phyloP scores from a whole-genome alignment of 495 filamentous ascomycete genomes.

The Trypethelium eluteriae region DNA sequence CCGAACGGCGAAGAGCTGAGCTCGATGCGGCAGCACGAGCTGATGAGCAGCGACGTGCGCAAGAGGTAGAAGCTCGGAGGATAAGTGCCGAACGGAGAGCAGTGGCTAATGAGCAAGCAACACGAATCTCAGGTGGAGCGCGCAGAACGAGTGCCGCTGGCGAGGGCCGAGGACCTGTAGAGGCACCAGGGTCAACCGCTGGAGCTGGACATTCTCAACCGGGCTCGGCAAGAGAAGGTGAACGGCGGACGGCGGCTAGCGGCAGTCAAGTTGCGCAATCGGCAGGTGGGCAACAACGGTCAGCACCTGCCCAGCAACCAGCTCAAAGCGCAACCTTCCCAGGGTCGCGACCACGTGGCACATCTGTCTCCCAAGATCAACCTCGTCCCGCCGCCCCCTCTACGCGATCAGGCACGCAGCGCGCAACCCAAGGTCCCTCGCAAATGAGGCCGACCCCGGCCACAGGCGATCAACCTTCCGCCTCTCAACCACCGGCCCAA shows the following conservation, averaged over 20 bases:
- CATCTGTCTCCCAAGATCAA: slow-evolving; percentile 28
- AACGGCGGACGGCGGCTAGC: slow-evolving; percentile 2
- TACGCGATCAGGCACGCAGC: slow-evolving; percentile 18
- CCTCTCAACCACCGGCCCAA: neutral
- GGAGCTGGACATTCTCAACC: neutral
- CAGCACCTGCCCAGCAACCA: slow-evolving; percentile 16
- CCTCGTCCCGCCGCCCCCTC: slow-evolving; percentile 27
- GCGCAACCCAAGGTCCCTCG: slow-evolving; percentile 12
- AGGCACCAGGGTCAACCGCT: neutral
- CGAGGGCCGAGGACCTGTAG: neutral
- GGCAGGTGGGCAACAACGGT: slow-evolving; percentile 20
- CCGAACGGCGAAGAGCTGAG: slow-evolving; percentile 25
- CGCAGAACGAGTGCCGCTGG: neutral
- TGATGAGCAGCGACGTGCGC: slow-evolving; percentile 24
- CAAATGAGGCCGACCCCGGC: slow-evolving; percentile 22
- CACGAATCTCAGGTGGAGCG: neutral
- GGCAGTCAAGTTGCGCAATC: neutral
- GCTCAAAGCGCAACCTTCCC: slow-evolving; percentile 15
- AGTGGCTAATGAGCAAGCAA: slow-evolving; percentile 7
- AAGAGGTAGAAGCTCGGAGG: slow-evolving; percentile 31
- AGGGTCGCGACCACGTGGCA: slow-evolving; percentile 19
- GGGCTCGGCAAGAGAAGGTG: neutral
- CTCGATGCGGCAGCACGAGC: slow-evolving; percentile 26
- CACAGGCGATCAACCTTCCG: slow-evolving; percentile 18
- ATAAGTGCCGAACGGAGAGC: slow-evolving; percentile 35